A percentile compares a stretch with the other conserved stretches of the same genome.
phyloP scores from a whole-genome alignment of 305 asterid genomes.

The Fraxinus floribunda region DNA sequence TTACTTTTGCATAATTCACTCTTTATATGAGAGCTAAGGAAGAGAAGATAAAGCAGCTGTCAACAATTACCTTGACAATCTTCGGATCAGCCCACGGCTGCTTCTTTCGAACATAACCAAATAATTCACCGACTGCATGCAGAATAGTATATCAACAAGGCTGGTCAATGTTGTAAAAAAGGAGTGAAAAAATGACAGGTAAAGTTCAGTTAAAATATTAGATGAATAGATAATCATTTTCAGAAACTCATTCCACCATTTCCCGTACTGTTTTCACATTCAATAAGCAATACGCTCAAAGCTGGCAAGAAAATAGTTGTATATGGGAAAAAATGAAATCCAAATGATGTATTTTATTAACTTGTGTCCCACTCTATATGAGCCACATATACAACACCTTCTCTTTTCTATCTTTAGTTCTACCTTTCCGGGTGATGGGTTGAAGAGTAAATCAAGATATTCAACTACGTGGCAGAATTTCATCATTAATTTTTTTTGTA shows the following conservation, averaged over 20 bases:
- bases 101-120: slow-evolving; percentile 75
- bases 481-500: neutral
- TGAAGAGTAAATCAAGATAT: neutral
- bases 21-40: neutral
- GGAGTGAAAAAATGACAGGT: neutral
- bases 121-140: slow-evolving; percentile 72
- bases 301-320: neutral
- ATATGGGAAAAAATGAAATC: neutral
- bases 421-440: neutral
- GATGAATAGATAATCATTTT: slow-evolving; percentile 6
- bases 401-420: neutral
- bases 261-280: neutral
- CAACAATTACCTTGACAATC: slow-evolving; percentile 65
- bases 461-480: neutral
- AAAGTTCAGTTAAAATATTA: neutral
- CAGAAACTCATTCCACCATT: neutral
- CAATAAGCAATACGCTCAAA: neutral
- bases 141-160: slow-evolving; percentile 13
- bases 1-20: slow-evolving; percentile 3
- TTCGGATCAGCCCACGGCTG: slow-evolving; percentile 95
- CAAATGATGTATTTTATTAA: neutral
- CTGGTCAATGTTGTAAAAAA: slow-evolving; percentile 11
- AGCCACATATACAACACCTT: neutral
- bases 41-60: slow-evolving; percentile 11
- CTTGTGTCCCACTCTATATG: no score